Evolutionary conservation across 176 grass and related monocot species (phyloP).

Genomic region (Musa schizocarpa): DNA sequence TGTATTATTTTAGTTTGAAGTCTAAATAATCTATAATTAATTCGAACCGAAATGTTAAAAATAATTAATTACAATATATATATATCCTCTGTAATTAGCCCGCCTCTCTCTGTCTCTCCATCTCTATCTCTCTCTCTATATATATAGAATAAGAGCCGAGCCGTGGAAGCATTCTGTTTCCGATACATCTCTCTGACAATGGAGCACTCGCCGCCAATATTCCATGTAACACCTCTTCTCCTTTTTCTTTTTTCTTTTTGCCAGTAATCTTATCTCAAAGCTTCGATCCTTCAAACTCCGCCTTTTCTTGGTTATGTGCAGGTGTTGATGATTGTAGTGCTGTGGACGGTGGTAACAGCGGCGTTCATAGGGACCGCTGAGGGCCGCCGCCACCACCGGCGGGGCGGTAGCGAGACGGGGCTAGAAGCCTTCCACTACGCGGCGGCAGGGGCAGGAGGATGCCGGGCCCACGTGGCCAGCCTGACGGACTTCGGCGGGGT

Average conservation of each 20-base stretch:
- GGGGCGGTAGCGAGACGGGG: background rate
- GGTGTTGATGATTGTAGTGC: background rate
- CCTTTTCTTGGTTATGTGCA: background rate
- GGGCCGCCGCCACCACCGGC: background rate
- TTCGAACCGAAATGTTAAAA: too few relatives aligned
- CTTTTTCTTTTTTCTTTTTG: background rate
- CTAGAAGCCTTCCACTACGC: background rate
- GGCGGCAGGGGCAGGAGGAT: background rate
- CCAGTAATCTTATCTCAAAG: background rate
- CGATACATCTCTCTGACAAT: background rate
- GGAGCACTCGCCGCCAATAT: background rate
- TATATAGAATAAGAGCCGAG: too few relatives aligned
- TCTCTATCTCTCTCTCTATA: too few relatives aligned
- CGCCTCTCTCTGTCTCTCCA: too few relatives aligned
- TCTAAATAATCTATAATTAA: too few relatives aligned
- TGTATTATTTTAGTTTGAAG: too few relatives aligned
- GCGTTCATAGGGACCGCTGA: background rate
- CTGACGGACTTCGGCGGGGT: conserved; percentile 78
- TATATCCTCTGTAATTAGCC: too few relatives aligned
- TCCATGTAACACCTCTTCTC: background rate
- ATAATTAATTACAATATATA: too few relatives aligned
- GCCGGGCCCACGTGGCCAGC: conserved; percentile 47
- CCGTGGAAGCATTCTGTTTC: too few relatives aligned
- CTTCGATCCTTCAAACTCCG: background rate
- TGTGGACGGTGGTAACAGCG: background rate